A percentile compares a stretch with the other conserved stretches of the same genome.
Conservation (phyloP, 2,329 filamentous ascomycete species). For the Ascochyta fabae region DNA sequence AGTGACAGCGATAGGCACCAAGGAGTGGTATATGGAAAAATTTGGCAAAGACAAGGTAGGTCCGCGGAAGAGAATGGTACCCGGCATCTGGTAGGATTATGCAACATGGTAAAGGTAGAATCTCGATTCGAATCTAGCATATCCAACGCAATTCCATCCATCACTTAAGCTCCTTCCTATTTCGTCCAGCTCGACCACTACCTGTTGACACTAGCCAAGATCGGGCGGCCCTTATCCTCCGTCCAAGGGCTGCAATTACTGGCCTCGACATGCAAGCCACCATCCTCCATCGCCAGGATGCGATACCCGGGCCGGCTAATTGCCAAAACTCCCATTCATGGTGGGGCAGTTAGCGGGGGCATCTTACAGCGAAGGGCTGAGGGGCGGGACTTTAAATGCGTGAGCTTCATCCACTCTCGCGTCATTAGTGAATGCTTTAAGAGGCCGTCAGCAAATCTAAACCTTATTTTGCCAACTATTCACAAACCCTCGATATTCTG, state of each 20-base stretch:
- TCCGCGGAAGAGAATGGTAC: constrained; percentile 40
- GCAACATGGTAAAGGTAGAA: constrained; percentile 1
- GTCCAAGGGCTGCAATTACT: not conserved
- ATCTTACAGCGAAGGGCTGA: constrained; percentile 14
- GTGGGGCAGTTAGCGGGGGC: constrained; percentile 14
- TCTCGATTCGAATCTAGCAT: constrained; percentile 9
- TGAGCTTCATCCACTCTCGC: constrained; percentile 13
- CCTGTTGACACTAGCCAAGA: not conserved
- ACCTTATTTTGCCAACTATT: not conserved
- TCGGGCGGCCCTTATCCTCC: constrained; percentile 1
- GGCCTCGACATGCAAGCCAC: constrained; percentile 9
- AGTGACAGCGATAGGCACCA: constrained; percentile 78
- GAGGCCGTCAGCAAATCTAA: not conserved
- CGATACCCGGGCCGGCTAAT: constrained; percentile 11
- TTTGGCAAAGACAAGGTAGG: constrained; percentile 43
- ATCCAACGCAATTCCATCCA: constrained; percentile 4
- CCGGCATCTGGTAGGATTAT: constrained; percentile 38
- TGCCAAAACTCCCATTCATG: not conserved
- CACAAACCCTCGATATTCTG: not conserved
- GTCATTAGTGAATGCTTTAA: not conserved
- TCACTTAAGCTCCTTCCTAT: constrained; percentile 1
- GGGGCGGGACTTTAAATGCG: constrained; percentile 13
- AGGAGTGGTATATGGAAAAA: constrained; percentile 58
- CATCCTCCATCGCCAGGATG: not conserved
- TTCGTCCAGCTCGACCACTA: not conserved